These are phyloP conservation scores for Allomyces macrogynus DNA, from an alignment of 192 early-diverging fungal genomes.

Conservation along the genomic window DNA sequence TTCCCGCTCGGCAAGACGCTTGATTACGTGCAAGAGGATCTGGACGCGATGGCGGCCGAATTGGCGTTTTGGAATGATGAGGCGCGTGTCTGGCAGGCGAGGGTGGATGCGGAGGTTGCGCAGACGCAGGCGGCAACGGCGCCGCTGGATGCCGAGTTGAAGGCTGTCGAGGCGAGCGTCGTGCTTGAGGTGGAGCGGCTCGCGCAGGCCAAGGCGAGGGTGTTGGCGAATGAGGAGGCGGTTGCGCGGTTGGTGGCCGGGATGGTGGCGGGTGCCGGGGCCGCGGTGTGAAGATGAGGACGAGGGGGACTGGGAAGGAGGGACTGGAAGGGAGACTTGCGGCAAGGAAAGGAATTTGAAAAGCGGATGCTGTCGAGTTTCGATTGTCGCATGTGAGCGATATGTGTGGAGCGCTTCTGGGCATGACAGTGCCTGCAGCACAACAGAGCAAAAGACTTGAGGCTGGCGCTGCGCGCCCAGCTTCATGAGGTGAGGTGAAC, in stretches of 20 bases:
- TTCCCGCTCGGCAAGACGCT: conserved; percentile 33
- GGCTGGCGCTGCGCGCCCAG: too few relatives aligned
- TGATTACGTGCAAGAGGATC: conserved; percentile 38
- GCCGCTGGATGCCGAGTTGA: neutral
- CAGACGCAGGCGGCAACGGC: neutral
- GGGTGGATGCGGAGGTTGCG: conserved; percentile 11
- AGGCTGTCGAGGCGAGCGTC: neutral
- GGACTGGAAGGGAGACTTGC: too few relatives aligned
- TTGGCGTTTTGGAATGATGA: conserved; percentile 29
- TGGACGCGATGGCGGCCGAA: conserved; percentile 37
- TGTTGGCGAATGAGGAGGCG: conserved; percentile 1
- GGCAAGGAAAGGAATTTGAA: too few relatives aligned
- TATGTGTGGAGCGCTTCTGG: too few relatives aligned
- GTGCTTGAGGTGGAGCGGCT: neutral
- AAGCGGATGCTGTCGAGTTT: too few relatives aligned
- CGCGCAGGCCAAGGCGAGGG: neutral
- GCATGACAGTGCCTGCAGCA: too few relatives aligned
- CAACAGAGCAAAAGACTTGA: too few relatives aligned
- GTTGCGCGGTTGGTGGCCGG: neutral
- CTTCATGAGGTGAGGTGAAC: too few relatives aligned
- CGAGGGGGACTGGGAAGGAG: too few relatives aligned
- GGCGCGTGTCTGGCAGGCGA: conserved; percentile 11
- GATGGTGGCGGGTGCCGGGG: neutral
- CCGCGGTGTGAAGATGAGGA: too few relatives aligned
- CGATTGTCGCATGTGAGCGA: too few relatives aligned